phyloP scores from a whole-genome alignment of 148 eudicot genomes.

The Polygonum aviculare region DNA sequence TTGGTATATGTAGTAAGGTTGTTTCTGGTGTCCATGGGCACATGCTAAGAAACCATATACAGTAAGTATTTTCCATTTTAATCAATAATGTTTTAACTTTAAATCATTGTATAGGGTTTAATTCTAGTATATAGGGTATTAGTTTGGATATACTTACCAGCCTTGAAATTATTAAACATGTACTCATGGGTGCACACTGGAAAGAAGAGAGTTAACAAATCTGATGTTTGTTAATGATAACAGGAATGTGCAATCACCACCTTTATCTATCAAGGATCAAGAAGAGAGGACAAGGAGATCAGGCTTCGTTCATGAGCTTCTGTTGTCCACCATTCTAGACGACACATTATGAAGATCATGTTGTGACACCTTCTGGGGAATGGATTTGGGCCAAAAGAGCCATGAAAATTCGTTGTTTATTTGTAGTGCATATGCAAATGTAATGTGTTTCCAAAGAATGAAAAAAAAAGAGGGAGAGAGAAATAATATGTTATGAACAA shows the following conservation, averaged over 20 bases:
- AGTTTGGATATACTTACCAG: too few relatives aligned
- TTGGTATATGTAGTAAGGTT: not conserved
- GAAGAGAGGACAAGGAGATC: slow-evolving; percentile 74
- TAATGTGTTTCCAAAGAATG: not conserved
- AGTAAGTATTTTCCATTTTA: too few relatives aligned
- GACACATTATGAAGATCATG: slow-evolving; percentile 17
- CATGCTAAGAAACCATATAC: too few relatives aligned
- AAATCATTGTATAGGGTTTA: not conserved
- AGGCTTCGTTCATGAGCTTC: slow-evolving; percentile 61
- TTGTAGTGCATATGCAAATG: slow-evolving; percentile 5
- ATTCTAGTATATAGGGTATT: not conserved
- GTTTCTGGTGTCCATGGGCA: too few relatives aligned
- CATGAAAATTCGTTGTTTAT: not conserved
- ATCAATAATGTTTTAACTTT: too few relatives aligned
- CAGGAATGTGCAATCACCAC: slow-evolving; percentile 55
- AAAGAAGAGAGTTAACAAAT: not conserved
- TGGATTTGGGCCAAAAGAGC: not conserved
- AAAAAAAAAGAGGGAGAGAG: not conserved
- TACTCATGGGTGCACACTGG: too few relatives aligned
- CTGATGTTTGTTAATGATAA: slow-evolving; percentile 16
- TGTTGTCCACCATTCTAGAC: slow-evolving; percentile 59
- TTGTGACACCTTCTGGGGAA: not conserved
- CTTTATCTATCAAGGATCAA: slow-evolving; percentile 72
- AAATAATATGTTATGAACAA: slow-evolving; percentile 3
- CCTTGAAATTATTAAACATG: too few relatives aligned